These are phyloP conservation scores for Chlorella sp. DNA, from an alignment of 139 green algal species.

Conservation along the genomic window DNA sequence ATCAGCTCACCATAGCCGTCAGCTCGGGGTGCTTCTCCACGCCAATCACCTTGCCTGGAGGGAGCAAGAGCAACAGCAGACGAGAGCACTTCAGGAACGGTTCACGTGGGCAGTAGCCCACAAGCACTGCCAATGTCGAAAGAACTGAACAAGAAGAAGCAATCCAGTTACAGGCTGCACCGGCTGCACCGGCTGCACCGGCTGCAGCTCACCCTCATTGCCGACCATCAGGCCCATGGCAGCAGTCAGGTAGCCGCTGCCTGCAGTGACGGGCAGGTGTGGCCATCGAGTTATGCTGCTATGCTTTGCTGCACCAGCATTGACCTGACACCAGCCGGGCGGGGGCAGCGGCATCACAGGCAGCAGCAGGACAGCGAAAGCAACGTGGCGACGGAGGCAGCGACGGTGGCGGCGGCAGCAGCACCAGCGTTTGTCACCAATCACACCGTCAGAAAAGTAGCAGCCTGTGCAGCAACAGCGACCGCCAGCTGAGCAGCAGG, in stretches of 20 bases:
- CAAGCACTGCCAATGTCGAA: not conserved
- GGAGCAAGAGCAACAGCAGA: not conserved
- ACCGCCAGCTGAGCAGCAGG: not conserved
- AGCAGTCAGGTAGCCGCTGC: slow-evolving; percentile 83
- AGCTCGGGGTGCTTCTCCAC: slow-evolving; percentile 44
- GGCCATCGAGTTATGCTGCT: not conserved
- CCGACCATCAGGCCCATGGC: slow-evolving; percentile 78
- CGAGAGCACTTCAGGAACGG: too few species aligned
- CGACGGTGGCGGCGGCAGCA: not conserved
- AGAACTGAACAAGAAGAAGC: too few species aligned
- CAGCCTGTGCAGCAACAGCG: not conserved
- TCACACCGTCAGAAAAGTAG: too few species aligned
- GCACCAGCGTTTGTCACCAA: not conserved
- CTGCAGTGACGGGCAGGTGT: not conserved
- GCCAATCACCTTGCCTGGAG: slow-evolving; percentile 35
- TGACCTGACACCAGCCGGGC: not conserved
- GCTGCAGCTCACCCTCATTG: not conserved
- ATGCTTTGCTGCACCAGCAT: not conserved
- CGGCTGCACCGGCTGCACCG: not conserved
- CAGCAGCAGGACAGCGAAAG: too few species aligned
- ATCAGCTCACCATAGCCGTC: not conserved
- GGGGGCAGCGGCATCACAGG: too few species aligned
- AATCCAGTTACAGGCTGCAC: not conserved
- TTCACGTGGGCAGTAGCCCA: too few species aligned
- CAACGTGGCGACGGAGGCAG: not conserved